A percentile compares a stretch with the other conserved stretches of the same genome.
These are phyloP conservation scores for Catenaria anguillulae DNA, from an alignment of 371 early-diverging fungal species.

Conservation along the genomic window DNA sequence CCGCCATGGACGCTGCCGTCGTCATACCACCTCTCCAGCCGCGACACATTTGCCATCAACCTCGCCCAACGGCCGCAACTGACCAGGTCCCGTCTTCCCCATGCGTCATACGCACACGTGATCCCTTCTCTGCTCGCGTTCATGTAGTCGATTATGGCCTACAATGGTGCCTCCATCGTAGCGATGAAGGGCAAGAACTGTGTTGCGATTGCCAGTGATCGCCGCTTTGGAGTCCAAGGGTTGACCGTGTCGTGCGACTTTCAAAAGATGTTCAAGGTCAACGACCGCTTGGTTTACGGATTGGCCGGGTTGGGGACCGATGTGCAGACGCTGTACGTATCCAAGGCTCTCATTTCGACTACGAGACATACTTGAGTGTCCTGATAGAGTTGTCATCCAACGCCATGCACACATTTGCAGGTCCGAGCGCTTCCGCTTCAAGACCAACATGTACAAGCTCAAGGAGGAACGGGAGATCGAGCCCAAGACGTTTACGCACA, in stretches of 20 bases:
- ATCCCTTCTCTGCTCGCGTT: too few relatives aligned
- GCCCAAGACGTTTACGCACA: conserved; percentile 82
- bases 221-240: conserved; percentile 75
- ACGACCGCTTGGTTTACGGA: conserved; percentile 76
- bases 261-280: conserved; percentile 81
- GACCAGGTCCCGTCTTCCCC: too few relatives aligned
- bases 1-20: too few relatives aligned
- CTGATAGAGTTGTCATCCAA: too few relatives aligned
- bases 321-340: conserved; percentile 83
- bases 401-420: too few relatives aligned
- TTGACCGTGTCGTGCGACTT: conserved; percentile 89
- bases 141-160: conserved; percentile 28
- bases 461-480: conserved; percentile 93
- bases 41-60: too few relatives aligned
- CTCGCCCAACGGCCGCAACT: too few relatives aligned
- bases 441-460: conserved; percentile 93
- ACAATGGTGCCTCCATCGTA: conserved; percentile 90
- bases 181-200: conserved; percentile 98
- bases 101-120: too few relatives aligned
- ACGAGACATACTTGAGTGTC: too few relatives aligned
- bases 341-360: not conserved
- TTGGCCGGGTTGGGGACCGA: conserved; percentile 96
- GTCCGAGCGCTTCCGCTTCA: conserved; percentile 79
- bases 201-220: conserved; percentile 95
- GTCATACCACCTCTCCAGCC: too few relatives aligned